Conservation (phyloP, 768 basidiomycete species). For the Mrakia gelida region DNA sequence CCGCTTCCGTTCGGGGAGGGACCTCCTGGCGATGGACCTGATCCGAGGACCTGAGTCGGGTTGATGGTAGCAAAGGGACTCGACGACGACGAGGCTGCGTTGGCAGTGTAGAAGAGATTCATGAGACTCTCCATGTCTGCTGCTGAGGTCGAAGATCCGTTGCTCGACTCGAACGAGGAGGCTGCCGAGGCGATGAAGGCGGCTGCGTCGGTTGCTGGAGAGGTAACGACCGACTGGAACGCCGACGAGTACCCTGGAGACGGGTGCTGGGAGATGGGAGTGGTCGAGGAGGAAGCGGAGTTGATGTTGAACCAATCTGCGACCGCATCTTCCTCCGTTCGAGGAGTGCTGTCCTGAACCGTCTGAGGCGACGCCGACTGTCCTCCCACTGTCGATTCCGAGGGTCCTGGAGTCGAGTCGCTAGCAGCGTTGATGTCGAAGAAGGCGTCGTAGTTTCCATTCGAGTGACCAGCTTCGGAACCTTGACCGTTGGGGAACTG, state of each 20-base stretch:
- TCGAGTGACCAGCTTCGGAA: neutral
- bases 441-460: conserved; percentile 40
- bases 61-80: conserved; percentile 56
- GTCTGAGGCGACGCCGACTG: conserved; percentile 25
- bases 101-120: conserved; percentile 44
- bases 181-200: conserved; percentile 8
- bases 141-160: conserved; percentile 12
- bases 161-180: conserved; percentile 21
- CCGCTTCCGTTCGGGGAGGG: conserved; percentile 7
- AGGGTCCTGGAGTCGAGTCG: conserved; percentile 8
- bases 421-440: conserved; percentile 44
- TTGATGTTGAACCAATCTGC: conserved; percentile 1
- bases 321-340: conserved; percentile 9
- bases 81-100: conserved; percentile 29
- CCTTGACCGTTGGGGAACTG: conserved; percentile 37
- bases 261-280: conserved; percentile 16
- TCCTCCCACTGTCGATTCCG: neutral
- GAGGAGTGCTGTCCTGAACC: conserved; percentile 29
- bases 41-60: conserved; percentile 72
- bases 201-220: neutral
- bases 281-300: conserved; percentile 18
- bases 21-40: neutral
- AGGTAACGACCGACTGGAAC: neutral
- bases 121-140: conserved; percentile 46
- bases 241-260: conserved; percentile 20